These are phyloP conservation scores for Solanum hybrid DNA, from an alignment of 305 asterid species.

Conservation along the genomic window DNA sequence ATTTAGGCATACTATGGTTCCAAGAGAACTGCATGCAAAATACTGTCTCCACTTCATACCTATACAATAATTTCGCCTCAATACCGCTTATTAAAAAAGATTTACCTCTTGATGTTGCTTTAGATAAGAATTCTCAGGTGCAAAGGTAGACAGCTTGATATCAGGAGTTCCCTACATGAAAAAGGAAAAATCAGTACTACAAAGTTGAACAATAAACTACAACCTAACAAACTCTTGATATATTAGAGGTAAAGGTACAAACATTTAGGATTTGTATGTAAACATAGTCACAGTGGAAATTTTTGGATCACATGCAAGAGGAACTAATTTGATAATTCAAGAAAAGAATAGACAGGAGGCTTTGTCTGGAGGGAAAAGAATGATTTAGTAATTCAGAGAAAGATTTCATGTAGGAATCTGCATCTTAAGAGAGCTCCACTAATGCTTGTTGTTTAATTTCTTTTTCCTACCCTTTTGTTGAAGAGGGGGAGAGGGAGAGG, in stretches of 20 bases:
- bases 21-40: not conserved
- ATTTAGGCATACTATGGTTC: not conserved
- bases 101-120: slow-evolving; percentile 29
- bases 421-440: not conserved
- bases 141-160: slow-evolving; percentile 21
- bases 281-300: not conserved
- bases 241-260: not conserved
- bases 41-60: not conserved
- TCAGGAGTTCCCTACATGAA: slow-evolving; percentile 29
- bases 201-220: slow-evolving; percentile 3
- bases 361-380: not conserved
- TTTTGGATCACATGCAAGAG: not conserved
- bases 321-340: not conserved
- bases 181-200: slow-evolving; percentile 3
- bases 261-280: not conserved
- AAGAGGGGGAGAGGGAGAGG: not conserved
- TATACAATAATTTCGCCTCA: not conserved
- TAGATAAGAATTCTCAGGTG: slow-evolving; percentile 18
- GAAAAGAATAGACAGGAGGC: not conserved
- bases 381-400: not conserved
- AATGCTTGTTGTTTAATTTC: not conserved
- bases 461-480: not conserved
- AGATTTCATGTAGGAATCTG: not conserved
- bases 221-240: not conserved
- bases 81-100: not conserved